These are phyloP conservation scores for Periconia macrospinosa DNA, from an alignment of 2,329 filamentous ascomycete species.

Conservation along the genomic window DNA sequence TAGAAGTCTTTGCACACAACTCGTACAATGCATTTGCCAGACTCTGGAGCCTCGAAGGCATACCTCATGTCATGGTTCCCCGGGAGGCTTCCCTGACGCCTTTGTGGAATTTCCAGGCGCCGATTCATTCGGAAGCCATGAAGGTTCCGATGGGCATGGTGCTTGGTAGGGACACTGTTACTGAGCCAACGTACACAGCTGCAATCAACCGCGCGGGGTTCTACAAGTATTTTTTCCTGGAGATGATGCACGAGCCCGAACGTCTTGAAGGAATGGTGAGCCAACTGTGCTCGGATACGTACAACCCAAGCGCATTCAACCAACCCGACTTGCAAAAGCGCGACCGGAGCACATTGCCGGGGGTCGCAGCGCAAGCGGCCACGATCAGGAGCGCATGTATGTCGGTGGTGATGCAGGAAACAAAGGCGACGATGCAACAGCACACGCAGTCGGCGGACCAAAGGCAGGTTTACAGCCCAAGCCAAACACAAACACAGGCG, in stretches of 20 bases:
- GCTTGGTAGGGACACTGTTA: conserved; percentile 2
- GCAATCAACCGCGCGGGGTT: conserved; percentile 39
- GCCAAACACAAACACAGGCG: conserved; percentile 1
- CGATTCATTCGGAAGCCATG: conserved; percentile 25
- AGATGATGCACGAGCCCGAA: conserved; percentile 29
- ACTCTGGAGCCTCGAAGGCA: conserved; percentile 36
- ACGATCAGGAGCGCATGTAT: conserved; percentile 27
- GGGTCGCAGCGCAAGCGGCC: conserved; percentile 26
- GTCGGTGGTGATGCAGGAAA: conserved; percentile 32
- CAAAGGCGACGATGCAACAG: conserved; percentile 24
- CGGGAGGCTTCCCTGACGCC: conserved; percentile 27
- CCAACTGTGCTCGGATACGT: conserved; percentile 32
- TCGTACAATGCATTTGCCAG: conserved; percentile 32
- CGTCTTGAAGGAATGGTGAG: conserved; percentile 30
- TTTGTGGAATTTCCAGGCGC: conserved; percentile 32
- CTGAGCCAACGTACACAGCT: conserved; percentile 32
- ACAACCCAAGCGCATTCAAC: conserved; percentile 32
- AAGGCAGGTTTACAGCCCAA: background rate
- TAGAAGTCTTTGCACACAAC: conserved; percentile 33
- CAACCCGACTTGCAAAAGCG: conserved; percentile 36
- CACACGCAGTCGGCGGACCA: background rate
- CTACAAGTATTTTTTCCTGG: conserved; percentile 41
- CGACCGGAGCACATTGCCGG: conserved; percentile 22
- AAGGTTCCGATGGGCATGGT: conserved; percentile 17
- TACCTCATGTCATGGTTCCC: conserved; percentile 41